These are phyloP conservation scores for Croton setiger DNA, from an alignment of 441 rosid genomes.

Conservation along the genomic window DNA sequence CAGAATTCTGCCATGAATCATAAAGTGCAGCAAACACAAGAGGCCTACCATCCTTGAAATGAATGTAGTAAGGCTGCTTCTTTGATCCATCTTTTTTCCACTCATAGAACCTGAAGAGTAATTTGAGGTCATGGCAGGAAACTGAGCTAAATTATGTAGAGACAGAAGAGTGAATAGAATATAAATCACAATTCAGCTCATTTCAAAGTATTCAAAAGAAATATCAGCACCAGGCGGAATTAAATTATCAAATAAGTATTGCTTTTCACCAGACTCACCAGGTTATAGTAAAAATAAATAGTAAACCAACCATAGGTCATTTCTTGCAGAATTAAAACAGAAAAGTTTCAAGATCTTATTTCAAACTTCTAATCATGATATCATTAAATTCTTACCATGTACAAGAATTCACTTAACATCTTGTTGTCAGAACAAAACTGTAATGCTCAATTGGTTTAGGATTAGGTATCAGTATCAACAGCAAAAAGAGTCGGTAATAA, in stretches of 20 bases:
- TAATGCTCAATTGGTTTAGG: neutral
- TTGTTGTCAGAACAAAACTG: neutral
- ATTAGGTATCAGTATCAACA: neutral
- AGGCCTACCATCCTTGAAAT: constrained; percentile 78
- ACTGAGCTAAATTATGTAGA: neutral
- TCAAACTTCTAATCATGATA: too few species aligned
- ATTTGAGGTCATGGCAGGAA: neutral
- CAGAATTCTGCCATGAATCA: constrained; percentile 76
- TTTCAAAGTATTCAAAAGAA: too few species aligned
- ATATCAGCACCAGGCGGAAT: neutral
- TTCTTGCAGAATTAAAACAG: neutral
- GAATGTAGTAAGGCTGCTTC: constrained; percentile 83
- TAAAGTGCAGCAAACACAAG: constrained; percentile 84
- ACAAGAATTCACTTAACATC: neutral
- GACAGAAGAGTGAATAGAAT: neutral
- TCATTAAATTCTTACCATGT: neutral
- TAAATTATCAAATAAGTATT: neutral
- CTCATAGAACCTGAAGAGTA: constrained; percentile 69
- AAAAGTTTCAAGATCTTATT: neutral
- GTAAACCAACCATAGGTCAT: neutral
- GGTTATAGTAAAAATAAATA: neutral
- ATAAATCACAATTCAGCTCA: too few species aligned
- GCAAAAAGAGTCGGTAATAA: neutral
- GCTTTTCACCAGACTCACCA: neutral
- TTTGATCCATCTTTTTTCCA: constrained; percentile 91